Evolutionary conservation across 2,329 filamentous ascomycete species (phyloP).

Genomic region (Trichoderma aggressivum): DNA sequence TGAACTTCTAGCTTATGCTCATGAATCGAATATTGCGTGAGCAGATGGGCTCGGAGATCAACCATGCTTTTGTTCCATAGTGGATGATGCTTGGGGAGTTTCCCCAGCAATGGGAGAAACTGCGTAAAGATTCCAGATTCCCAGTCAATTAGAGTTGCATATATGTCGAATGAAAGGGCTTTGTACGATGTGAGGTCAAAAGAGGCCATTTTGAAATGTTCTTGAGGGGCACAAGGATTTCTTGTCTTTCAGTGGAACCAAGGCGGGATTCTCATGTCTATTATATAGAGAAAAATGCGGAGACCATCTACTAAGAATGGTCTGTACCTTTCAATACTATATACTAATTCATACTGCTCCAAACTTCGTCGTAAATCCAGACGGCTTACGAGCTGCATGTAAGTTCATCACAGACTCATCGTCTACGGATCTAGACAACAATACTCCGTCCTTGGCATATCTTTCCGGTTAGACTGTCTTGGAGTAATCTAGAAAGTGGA

Average conservation of each 20-base stretch:
- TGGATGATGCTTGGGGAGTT: neutral
- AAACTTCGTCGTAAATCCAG: neutral
- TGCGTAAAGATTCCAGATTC: constrained; percentile 57
- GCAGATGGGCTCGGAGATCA: constrained; percentile 31
- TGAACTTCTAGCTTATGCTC: constrained; percentile 48
- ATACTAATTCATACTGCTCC: neutral
- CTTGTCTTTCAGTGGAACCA: neutral
- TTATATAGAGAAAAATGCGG: neutral
- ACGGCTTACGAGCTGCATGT: neutral
- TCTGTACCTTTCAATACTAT: neutral
- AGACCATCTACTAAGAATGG: neutral
- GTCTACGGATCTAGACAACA: neutral
- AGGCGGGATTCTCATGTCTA: neutral
- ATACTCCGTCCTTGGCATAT: neutral
- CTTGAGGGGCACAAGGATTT: neutral
- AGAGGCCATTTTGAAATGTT: neutral
- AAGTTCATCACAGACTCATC: neutral
- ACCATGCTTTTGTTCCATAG: constrained; percentile 33
- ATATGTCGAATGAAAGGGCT: constrained; percentile 68
- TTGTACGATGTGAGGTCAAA: constrained; percentile 10
- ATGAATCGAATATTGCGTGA: constrained; percentile 37
- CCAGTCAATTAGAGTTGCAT: constrained; percentile 76
- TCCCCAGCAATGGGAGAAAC: constrained; percentile 44
- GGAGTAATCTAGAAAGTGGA: neutral
- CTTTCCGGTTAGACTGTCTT: neutral